These are phyloP conservation scores for Fusarium sp. DNA, from an alignment of 2,329 filamentous ascomycete species.

Conservation along the genomic window DNA sequence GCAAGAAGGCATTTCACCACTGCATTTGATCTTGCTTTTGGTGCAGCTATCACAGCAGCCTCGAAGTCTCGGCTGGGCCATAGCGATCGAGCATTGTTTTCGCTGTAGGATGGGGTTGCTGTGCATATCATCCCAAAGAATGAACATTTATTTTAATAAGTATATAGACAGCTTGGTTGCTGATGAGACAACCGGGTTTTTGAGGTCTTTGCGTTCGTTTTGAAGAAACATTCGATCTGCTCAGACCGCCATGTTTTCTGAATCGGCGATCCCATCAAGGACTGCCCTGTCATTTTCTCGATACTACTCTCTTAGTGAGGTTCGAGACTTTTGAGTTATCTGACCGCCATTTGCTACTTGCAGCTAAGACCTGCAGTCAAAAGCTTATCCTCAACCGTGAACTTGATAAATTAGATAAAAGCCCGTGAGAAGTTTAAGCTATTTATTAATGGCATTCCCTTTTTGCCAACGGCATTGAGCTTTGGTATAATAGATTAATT, in stretches of 20 bases:
- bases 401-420: neutral
- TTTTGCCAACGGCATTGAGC: fast-evolving
- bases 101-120: neutral
- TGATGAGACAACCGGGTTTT: neutral
- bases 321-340: neutral
- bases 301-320: neutral
- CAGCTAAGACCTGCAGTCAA: neutral
- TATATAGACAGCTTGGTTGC: neutral
- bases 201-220: neutral
- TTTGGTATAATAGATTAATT: fast-evolving
- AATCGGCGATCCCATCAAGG: neutral
- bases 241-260: neutral
- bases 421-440: fast-evolving
- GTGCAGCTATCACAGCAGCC: neutral
- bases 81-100: fast-evolving
- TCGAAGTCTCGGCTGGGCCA: neutral
- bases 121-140: fast-evolving
- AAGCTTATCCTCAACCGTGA: neutral
- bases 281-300: neutral
- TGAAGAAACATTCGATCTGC: neutral
- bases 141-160: neutral
- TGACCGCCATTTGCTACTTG: neutral
- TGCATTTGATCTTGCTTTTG: neutral
- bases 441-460: fast-evolving
- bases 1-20: neutral